phyloP scores from a whole-genome alignment of 2,329 filamentous ascomycete genomes.

The Coniella lustricola region DNA sequence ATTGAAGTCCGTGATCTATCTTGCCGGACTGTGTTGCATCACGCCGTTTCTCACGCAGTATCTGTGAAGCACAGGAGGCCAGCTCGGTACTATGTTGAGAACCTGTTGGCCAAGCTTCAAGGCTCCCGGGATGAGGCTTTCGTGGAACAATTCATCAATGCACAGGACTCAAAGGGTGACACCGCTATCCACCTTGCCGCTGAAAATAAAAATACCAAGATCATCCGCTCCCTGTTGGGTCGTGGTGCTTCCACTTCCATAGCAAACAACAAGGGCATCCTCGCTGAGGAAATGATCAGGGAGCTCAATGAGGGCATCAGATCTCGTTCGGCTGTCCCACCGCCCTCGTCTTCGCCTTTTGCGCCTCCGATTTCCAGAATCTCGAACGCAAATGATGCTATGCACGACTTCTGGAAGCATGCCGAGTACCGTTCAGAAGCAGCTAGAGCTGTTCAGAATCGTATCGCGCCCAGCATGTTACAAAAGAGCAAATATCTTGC shows the following conservation, averaged over 20 bases:
- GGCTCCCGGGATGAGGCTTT: conserved; percentile 70
- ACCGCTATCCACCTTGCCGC: conserved; percentile 73
- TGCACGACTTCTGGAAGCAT: conserved; percentile 27
- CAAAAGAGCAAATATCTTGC: conserved; percentile 68
- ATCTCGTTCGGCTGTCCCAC: conserved; percentile 52
- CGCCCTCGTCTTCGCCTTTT: conserved; percentile 70
- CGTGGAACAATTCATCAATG: conserved; percentile 72
- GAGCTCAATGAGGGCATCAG: conserved; percentile 63
- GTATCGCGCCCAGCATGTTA: conserved; percentile 61
- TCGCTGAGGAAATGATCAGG: conserved; percentile 78
- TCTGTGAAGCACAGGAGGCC: conserved; percentile 69
- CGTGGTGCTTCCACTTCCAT: conserved; percentile 80
- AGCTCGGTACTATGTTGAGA: conserved; percentile 86
- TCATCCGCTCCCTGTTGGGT: conserved; percentile 70
- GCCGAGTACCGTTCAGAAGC: conserved; percentile 42
- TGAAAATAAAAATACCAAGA: conserved; percentile 80
- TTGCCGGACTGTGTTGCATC: conserved; percentile 86
- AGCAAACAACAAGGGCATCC: conserved; percentile 71
- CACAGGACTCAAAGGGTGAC: conserved; percentile 80
- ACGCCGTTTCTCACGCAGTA: conserved; percentile 59
- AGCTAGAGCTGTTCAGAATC: conserved; percentile 61
- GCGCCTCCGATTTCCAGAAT: conserved; percentile 54
- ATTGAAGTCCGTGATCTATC: conserved; percentile 72
- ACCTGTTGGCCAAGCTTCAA: conserved; percentile 77
- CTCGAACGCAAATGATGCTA: conserved; percentile 45